A percentile compares a stretch with the other conserved stretches of the same genome.
Evolutionary conservation across 2,329 filamentous ascomycete genomes (phyloP).

Genomic region (Ceratocystis ficicola): DNA sequence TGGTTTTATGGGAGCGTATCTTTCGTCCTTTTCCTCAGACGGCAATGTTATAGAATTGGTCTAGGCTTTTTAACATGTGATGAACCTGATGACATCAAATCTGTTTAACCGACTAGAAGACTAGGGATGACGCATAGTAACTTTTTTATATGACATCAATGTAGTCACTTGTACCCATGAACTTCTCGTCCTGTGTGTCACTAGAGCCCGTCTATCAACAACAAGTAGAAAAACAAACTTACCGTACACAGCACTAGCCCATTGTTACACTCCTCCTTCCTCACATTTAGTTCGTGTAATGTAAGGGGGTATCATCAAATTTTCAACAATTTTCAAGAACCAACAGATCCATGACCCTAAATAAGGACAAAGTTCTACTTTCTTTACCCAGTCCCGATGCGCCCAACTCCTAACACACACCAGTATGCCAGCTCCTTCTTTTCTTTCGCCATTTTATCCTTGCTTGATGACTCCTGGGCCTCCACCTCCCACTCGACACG

Average conservation of each 20-base stretch:
- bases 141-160: constrained; percentile 21
- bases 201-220: no score
- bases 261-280: constrained; percentile 3
- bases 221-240: no score
- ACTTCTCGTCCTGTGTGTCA: neutral
- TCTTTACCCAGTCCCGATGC: constrained; percentile 46
- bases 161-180: constrained; percentile 21
- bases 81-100: constrained; percentile 12
- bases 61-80: constrained; percentile 9
- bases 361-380: constrained; percentile 2
- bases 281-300: neutral
- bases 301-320: constrained; percentile 7
- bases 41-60: constrained; percentile 15
- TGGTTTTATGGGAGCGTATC: constrained; percentile 15
- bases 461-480: constrained; percentile 44
- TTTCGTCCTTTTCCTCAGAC: constrained; percentile 12
- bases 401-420: constrained; percentile 81
- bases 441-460: constrained; percentile 53
- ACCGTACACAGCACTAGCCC: no score
- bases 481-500: constrained; percentile 81
- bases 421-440: constrained; percentile 88
- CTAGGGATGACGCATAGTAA: constrained; percentile 21
- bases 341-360: no score
- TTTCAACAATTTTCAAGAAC: constrained; percentile 7
- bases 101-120: constrained; percentile 11